These are phyloP conservation scores for Aspergillus conjunctus DNA, from an alignment of 495 filamentous ascomycete genomes.

Conservation along the genomic window DNA sequence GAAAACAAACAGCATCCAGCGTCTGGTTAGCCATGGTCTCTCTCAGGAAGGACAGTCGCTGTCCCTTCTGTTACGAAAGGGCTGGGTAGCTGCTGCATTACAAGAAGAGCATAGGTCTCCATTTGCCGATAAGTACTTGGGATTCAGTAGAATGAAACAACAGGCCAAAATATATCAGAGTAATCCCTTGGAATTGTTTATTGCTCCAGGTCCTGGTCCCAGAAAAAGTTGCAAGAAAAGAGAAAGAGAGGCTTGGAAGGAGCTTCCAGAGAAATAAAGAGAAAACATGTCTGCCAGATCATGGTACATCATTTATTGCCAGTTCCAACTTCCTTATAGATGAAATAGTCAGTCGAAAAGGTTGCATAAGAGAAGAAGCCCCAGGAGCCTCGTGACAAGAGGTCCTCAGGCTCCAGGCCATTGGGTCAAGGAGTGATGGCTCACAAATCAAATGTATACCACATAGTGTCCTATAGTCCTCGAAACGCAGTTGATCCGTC, in stretches of 20 bases:
- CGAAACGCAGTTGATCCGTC: neutral
- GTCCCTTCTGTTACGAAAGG: slow-evolving; percentile 27
- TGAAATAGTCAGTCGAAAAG: slow-evolving; percentile 28
- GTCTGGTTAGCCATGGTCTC: slow-evolving; percentile 27
- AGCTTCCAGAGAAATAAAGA: slow-evolving; percentile 7
- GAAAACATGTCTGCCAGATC: slow-evolving; percentile 12
- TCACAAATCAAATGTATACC: slow-evolving; percentile 63
- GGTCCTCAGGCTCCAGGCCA: neutral
- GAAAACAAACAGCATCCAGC: slow-evolving; percentile 36
- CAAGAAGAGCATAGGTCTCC: slow-evolving; percentile 37
- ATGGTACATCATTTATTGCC: slow-evolving; percentile 58
- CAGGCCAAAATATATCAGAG: slow-evolving; percentile 50
- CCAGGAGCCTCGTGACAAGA: neutral
- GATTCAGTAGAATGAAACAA: slow-evolving; percentile 29
- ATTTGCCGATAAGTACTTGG: slow-evolving; percentile 34
- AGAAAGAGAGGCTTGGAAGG: slow-evolving; percentile 7
- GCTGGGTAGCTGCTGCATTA: slow-evolving; percentile 31
- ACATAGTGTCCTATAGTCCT: neutral
- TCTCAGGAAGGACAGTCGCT: slow-evolving; percentile 21
- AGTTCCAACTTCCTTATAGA: slow-evolving; percentile 67
- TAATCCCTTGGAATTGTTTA: slow-evolving; percentile 40
- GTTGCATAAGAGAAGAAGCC: neutral
- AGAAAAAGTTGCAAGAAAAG: slow-evolving; percentile 14
- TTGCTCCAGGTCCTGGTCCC: slow-evolving; percentile 48
- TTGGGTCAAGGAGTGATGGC: slow-evolving; percentile 24